Base-by-base conservation (phyloP, 768 basidiomycete species). In the Lactarius sp. region DNA sequence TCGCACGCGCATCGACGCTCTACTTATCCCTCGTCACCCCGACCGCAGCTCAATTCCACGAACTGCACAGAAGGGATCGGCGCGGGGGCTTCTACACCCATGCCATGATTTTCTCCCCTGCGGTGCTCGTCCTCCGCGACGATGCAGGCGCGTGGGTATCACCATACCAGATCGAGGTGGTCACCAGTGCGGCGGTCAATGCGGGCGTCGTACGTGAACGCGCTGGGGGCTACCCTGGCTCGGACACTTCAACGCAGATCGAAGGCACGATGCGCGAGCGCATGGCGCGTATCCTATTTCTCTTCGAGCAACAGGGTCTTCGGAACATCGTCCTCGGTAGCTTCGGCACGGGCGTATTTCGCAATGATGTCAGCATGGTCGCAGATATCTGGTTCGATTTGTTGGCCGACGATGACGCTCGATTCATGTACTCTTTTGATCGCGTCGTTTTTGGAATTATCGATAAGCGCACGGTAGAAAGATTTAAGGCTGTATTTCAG, bases 321-420 rank as follows among this genome's bases (percentile, higher is more conserved):
- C 78, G 75, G 70, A 78, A 83, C 68, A 65, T 91, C 53, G 83
- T 91, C 0, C 74, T 92, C 34, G 89, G 90, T 37, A 85, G 84
- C 68, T 92, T 88, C 71, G 89, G 89, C 13, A 90, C 90, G 1
- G 89, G 90, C 3, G 88, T 87, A 3, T 92, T 90, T 74, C 77
- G 77, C 60, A 92, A 92, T 73, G 75, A 79, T 39, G 80, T 88
- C 27, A 70, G 73, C 47, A 75, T 79, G 56, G 79, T 91, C 16
- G 88, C 86, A 6, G 74, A 71, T 39, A 78, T 86, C 50, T 92
- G 89, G 85, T 81, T 78, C 51, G 83, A 88, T 58, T 73, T 88
- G 34, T 73, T 91, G 50, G 74, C 73, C 3, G 74, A 70, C 2
- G 74, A 78, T 6, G 77, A 75, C 1, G 81, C 84, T 34, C 76